Conservation (phyloP, 441 rosid species). For the Aquilaria agallochum region DNA sequence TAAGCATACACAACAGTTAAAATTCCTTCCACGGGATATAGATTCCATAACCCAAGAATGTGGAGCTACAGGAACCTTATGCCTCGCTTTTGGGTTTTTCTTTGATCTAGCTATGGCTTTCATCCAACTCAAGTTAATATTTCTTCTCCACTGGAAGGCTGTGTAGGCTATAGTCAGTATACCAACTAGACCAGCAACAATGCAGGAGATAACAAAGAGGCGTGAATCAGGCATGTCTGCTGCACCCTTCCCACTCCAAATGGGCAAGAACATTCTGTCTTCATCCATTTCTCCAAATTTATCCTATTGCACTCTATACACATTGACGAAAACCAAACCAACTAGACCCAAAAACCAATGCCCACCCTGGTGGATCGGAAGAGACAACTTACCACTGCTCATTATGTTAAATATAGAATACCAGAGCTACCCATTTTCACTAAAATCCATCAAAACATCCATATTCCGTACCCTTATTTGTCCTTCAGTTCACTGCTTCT, state of each 20-base stretch:
- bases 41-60: constrained; percentile 75
- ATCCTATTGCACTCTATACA: constrained; percentile 16
- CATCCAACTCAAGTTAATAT: constrained; percentile 88
- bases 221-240: constrained; percentile 47
- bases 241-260: constrained; percentile 46
- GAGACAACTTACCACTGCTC: background rate
- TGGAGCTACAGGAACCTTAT: constrained; percentile 61
- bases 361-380: background rate
- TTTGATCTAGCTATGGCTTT: constrained; percentile 92
- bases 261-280: constrained; percentile 40
- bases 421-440: background rate
- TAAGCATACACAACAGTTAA: constrained; percentile 87
- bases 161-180: constrained; percentile 82
- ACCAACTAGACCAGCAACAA: constrained; percentile 77
- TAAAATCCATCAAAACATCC: constrained; percentile 4
- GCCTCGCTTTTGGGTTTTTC: constrained; percentile 80
- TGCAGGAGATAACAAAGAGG: constrained; percentile 56
- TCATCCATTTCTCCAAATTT: constrained; percentile 54
- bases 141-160: constrained; percentile 95
- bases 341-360: constrained; percentile 1
- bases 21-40: constrained; percentile 68
- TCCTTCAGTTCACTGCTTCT: constrained; percentile 5
- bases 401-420: background rate
- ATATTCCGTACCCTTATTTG: constrained; percentile 1
- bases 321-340: constrained; percentile 3